Conservation (phyloP, 192 early-diverging fungal species). For the Coemansia sp. region DNA sequence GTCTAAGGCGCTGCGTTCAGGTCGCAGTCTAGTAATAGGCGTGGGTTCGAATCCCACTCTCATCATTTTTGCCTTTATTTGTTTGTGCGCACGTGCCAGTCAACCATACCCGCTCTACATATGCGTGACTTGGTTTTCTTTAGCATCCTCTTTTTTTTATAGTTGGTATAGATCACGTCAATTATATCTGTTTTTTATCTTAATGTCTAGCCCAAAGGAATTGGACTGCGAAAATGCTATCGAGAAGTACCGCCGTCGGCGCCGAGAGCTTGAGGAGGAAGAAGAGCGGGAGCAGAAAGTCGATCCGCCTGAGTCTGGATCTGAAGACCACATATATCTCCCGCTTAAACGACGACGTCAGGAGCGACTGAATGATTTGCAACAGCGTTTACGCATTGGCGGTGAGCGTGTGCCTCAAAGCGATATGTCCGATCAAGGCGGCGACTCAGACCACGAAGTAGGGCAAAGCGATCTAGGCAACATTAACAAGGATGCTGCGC, state of each 20-base stretch:
- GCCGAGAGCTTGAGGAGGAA: constrained; percentile 39
- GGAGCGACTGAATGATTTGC: constrained; percentile 26
- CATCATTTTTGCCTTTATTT: too few species aligned
- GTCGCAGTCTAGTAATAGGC: too few species aligned
- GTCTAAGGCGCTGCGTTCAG: too few species aligned
- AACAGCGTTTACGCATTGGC: constrained; percentile 16
- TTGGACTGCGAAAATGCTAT: constrained; percentile 12
- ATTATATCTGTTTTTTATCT: background rate
- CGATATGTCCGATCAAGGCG: background rate
- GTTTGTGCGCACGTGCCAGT: background rate
- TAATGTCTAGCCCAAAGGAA: background rate
- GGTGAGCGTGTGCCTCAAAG: background rate
- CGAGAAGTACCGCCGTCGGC: constrained; percentile 46
- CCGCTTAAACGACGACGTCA: constrained; percentile 30
- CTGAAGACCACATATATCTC: constrained; percentile 14
- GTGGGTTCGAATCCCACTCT: too few species aligned
- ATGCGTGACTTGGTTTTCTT: background rate
- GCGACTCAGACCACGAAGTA: constrained; percentile 7
- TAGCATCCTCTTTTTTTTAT: background rate
- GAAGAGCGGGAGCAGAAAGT: constrained; percentile 14
- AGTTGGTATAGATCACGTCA: background rate
- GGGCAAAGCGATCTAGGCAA: constrained; percentile 1
- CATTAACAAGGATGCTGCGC: background rate
- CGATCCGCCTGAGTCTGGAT: background rate
- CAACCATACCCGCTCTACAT: background rate